Evolutionary conservation across 1,284 basidiomycete species (phyloP), one percentile per base, ranked within the genome.

Genomic region (Dichomitus squalens): DNA sequence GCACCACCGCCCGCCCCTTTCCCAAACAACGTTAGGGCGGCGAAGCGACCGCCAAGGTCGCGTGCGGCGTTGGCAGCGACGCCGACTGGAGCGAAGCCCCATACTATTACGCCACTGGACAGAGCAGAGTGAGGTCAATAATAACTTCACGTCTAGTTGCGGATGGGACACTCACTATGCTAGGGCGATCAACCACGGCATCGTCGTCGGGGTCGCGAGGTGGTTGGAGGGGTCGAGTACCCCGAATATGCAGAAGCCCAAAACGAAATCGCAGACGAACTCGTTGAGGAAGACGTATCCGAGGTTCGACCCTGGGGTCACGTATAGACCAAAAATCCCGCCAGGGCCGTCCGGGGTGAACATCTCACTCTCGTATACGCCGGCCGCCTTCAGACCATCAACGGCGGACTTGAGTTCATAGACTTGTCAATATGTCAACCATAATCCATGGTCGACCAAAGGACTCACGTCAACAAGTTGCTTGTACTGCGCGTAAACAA

Each of bases 401-500:
- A 84, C 80, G 1, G 79, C 76, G 33, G 40, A 60, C 79, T 75
- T n/a, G 38, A 21, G 11, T 36, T 38, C 23, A 29, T 11, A 21
- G 5, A 23, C 11, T 31, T 31, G 11, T 31, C 6, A 12, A 7
- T 39, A 14, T 12, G 7, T 31, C 11, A 25, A 54, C 4, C 14
- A 20, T 11, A 8, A n/a, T 7, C 8, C 8, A 5, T 49, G 27
- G 16, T 9, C 9, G 8, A 3, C 5, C 9, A 33, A 52, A 16
- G n/a, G 39, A 64, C 72, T 48, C 33, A 76, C 73, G 43, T 73
- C 61, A 36, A 90, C 75, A 34, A 83, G 59, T 35, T 78, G 75
- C 58, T 80, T 79, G 77, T 84, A 90, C 67, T 89, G 86, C 4
- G 77, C 76, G 66, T 89, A 88, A 39, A 86, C 68, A 29, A 87